These are phyloP conservation scores for Chlamydomonas schloesseri DNA, from an alignment of 139 green algal genomes.

Conservation along the genomic window DNA sequence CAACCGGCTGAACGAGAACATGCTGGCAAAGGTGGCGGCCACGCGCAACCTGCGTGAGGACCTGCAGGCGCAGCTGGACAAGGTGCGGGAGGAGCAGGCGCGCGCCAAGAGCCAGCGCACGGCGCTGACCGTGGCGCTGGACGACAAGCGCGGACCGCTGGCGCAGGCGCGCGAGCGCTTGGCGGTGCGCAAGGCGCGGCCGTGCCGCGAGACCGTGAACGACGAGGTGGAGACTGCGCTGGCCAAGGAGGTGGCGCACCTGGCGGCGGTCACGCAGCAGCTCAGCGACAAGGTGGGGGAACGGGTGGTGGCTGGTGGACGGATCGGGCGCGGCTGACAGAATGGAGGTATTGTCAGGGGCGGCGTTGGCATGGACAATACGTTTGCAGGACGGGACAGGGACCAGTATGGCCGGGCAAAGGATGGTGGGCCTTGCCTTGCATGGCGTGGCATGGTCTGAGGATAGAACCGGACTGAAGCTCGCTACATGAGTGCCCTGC, in stretches of 20 bases:
- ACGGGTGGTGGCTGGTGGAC: neutral
- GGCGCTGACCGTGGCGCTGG: conserved; percentile 47
- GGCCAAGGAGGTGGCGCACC: conserved; percentile 56
- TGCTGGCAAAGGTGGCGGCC: conserved; percentile 54
- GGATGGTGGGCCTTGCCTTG: no score
- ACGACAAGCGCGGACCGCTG: conserved; percentile 55
- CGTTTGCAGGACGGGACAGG: no score
- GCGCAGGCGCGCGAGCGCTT: conserved; percentile 59
- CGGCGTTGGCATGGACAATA: no score
- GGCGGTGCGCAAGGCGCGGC: conserved; percentile 50
- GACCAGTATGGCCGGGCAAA: no score
- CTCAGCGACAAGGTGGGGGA: conserved; percentile 51
- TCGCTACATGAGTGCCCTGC: no score
- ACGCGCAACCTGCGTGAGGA: conserved; percentile 35
- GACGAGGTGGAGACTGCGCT: conserved; percentile 64
- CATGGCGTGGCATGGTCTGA: no score
- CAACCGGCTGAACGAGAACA: conserved; percentile 47
- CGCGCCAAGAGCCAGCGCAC: conserved; percentile 40
- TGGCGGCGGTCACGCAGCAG: conserved; percentile 48
- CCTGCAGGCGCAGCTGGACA: conserved; percentile 38
- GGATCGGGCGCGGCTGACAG: no score
- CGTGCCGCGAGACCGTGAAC: conserved; percentile 52
- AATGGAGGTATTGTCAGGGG: no score
- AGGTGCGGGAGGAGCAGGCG: conserved; percentile 43
- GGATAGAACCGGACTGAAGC: no score